Evolutionary conservation across 306 rosid species (phyloP).

Genomic region (Lathyrus tuberosus): DNA sequence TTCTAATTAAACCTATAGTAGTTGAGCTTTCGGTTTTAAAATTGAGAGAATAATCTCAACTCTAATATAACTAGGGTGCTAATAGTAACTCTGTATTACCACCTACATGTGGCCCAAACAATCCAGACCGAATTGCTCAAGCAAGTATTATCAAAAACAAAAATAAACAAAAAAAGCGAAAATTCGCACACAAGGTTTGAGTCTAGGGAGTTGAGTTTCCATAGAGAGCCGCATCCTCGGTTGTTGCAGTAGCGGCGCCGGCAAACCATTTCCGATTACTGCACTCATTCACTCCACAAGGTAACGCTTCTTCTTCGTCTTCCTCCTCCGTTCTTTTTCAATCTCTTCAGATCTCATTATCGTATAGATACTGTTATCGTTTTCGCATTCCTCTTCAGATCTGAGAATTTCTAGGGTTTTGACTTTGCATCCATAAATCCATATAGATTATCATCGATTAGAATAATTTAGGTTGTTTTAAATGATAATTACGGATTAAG

Average conservation of each 20-base stretch:
- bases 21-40: no score
- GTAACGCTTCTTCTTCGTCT: conserved; percentile 27
- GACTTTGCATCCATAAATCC: neutral
- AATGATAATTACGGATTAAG: conserved; percentile 5
- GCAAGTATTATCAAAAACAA: neutral
- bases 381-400: conserved; percentile 39
- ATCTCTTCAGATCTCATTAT: neutral
- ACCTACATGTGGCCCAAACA: neutral
- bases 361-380: no score
- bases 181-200: neutral
- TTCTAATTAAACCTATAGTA: no score
- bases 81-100: neutral
- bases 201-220: neutral
- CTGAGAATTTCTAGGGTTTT: conserved; percentile 42
- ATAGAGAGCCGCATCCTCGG: conserved; percentile 27
- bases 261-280: conserved; percentile 12
- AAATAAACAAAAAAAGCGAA: neutral
- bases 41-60: no score
- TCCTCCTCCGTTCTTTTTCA: neutral
- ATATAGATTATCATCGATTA: neutral
- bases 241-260: no score
- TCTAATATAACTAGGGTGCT: no score
- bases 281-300: conserved; percentile 28
- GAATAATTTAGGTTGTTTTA: neutral
- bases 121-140: neutral